Percentiles rank a stretch among this genome's conserved stretches.
Evolutionary conservation across 2,329 filamentous ascomycete genomes (phyloP).

Genomic region (Leptographium procerum): DNA sequence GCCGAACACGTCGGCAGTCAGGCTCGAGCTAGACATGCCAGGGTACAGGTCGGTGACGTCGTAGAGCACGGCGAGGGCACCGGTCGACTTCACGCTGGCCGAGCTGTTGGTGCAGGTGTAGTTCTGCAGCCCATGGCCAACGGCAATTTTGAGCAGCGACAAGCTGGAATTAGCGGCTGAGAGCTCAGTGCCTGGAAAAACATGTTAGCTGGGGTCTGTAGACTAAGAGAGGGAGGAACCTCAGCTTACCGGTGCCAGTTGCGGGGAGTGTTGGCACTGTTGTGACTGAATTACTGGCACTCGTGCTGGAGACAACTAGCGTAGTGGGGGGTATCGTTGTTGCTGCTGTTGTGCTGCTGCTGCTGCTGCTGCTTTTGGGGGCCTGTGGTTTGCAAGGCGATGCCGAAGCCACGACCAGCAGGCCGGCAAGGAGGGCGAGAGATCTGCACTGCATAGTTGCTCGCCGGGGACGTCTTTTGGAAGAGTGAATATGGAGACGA

Average conservation of each 20-base stretch:
- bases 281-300: not conserved
- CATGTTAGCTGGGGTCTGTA: not conserved
- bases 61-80: constrained; percentile 50
- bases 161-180: constrained; percentile 26
- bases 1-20: constrained; percentile 27
- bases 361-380: not conserved
- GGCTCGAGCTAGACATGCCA: constrained; percentile 23
- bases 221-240: not conserved
- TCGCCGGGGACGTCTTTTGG: not conserved
- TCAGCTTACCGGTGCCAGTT: constrained; percentile 23
- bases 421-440: not conserved
- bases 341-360: not conserved
- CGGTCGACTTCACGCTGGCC: constrained; percentile 25
- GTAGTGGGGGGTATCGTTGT: not conserved
- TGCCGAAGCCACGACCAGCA: constrained; percentile 11
- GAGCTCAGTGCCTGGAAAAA: constrained; percentile 29
- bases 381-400: constrained; percentile 10
- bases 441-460: constrained; percentile 1
- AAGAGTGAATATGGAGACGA: not conserved
- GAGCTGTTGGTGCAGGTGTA: constrained; percentile 44
- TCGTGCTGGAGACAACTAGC: constrained; percentile 2
- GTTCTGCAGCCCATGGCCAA: constrained; percentile 58
- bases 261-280: constrained; percentile 12
- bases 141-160: constrained; percentile 40
- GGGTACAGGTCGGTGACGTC: constrained; percentile 44